A percentile compares a stretch with the other conserved stretches of the same genome.
Evolutionary conservation across 139 green algal species (phyloP).

Genomic region (Chlamydomonas incerta): DNA sequence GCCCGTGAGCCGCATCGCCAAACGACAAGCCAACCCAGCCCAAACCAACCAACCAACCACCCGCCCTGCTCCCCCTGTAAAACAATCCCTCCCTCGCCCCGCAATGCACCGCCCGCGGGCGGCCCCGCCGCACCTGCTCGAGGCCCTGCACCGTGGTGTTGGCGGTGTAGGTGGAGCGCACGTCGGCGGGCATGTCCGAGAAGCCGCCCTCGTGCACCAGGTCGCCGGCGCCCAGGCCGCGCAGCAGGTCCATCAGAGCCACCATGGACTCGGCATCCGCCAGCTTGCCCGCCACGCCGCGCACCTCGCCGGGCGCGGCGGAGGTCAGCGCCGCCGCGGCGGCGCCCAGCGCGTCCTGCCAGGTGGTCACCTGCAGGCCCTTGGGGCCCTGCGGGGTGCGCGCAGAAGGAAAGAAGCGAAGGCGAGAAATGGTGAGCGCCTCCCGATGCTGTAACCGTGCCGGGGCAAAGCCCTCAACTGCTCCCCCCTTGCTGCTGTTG

Average conservation of each 20-base stretch:
- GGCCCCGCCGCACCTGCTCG: conserved; percentile 73
- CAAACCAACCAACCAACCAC: no score
- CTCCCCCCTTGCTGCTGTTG: no score
- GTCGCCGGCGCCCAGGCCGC: conserved; percentile 81
- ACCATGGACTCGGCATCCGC: conserved; percentile 95
- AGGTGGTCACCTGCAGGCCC: conserved; percentile 75
- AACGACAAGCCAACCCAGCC: no score
- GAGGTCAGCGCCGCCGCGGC: conserved; percentile 60
- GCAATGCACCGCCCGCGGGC: no score
- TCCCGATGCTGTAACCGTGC: no score
- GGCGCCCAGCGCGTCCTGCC: conserved; percentile 82
- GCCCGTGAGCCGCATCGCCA: no score
- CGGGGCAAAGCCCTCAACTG: no score
- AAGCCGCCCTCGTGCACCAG: conserved; percentile 70
- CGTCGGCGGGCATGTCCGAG: conserved; percentile 76
- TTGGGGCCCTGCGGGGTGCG: conserved; percentile 53
- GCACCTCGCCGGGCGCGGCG: conserved; percentile 78
- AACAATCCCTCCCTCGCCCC: no score
- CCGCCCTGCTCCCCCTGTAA: no score
- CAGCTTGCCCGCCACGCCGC: conserved; percentile 90
- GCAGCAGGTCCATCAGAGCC: conserved; percentile 81
- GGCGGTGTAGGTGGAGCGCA: conserved; percentile 90
- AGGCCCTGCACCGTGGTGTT: conserved; percentile 91
- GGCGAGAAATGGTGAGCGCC: no score
- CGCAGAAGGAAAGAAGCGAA: no score